phyloP scores from a whole-genome alignment of 164 flowering plant species.

The Aristolochia californica region DNA sequence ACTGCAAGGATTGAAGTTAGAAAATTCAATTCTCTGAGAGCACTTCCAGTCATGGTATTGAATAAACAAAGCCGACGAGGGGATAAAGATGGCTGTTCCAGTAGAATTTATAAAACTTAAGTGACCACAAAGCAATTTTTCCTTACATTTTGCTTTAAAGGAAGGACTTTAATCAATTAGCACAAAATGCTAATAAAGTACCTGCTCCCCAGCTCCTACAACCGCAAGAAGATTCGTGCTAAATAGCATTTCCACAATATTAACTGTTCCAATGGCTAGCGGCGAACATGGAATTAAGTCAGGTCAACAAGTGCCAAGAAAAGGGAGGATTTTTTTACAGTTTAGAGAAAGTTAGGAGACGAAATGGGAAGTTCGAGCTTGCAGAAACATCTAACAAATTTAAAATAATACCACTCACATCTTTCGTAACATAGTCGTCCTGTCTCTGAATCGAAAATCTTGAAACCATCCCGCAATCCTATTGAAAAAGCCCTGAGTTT shows the following conservation, averaged over 20 bases:
- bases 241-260: conserved; percentile 80
- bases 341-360: too few species aligned
- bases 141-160: too few species aligned
- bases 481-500: conserved; percentile 59
- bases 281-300: conserved; percentile 8
- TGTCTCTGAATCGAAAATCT: conserved; percentile 54
- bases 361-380: not conserved
- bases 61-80: conserved; percentile 87
- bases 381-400: not conserved
- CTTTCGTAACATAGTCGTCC: conserved; percentile 70
- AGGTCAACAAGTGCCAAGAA: too few species aligned
- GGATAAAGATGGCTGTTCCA: conserved; percentile 66
- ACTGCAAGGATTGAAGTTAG: conserved; percentile 82
- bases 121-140: not conserved
- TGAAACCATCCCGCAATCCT: conserved; percentile 69
- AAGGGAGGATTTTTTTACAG: too few species aligned
- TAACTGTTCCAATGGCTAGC: conserved; percentile 63
- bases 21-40: conserved; percentile 72
- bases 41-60: conserved; percentile 53
- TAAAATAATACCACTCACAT: conserved; percentile 19
- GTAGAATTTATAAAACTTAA: conserved; percentile 6
- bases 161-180: too few species aligned
- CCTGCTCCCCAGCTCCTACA: conserved; percentile 99
- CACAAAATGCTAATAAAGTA: conserved; percentile 9
- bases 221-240: conserved; percentile 80